A percentile compares a stretch with the other conserved stretches of the same genome.
These are phyloP conservation scores for Phylloporus gajari DNA, from an alignment of 1,284 basidiomycete species.

Conservation along the genomic window DNA sequence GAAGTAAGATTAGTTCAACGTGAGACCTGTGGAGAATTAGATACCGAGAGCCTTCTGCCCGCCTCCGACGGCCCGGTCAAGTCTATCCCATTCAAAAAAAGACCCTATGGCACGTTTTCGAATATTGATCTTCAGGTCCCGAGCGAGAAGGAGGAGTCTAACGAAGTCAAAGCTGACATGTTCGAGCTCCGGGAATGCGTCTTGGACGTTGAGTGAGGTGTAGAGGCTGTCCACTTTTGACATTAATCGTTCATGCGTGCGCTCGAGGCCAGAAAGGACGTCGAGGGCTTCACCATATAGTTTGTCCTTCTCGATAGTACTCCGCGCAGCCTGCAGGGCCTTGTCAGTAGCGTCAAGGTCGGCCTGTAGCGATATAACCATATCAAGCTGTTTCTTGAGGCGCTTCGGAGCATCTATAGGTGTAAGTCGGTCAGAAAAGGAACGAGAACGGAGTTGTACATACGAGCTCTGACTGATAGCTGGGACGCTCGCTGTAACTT, in stretches of 20 bases:
- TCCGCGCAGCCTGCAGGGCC: no score
- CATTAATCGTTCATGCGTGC: neutral
- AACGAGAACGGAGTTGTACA: no score
- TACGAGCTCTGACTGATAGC: neutral
- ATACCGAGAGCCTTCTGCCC: neutral
- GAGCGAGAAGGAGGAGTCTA: neutral
- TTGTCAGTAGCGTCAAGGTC: neutral
- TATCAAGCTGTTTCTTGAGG: neutral
- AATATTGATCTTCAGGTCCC: neutral
- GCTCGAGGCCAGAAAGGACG: neutral
- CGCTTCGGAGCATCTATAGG: neutral
- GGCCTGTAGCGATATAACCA: neutral
- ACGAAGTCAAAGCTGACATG: neutral
- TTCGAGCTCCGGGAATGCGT: neutral
- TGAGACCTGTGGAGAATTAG: no score
- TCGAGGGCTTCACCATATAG: no score
- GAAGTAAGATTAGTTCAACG: no score
- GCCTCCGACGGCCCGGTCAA: neutral
- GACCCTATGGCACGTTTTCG: neutral
- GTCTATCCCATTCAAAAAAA: neutral
- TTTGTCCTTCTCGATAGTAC: no score
- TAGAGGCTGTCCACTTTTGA: neutral
- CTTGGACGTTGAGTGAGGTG: neutral
- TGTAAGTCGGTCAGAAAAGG: no score
- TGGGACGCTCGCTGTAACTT: neutral